Percentiles rank a stretch among this genome's conserved stretches.
Conservation (phyloP, 2,329 filamentous ascomycete species). For the Shiraia bambusicola region DNA sequence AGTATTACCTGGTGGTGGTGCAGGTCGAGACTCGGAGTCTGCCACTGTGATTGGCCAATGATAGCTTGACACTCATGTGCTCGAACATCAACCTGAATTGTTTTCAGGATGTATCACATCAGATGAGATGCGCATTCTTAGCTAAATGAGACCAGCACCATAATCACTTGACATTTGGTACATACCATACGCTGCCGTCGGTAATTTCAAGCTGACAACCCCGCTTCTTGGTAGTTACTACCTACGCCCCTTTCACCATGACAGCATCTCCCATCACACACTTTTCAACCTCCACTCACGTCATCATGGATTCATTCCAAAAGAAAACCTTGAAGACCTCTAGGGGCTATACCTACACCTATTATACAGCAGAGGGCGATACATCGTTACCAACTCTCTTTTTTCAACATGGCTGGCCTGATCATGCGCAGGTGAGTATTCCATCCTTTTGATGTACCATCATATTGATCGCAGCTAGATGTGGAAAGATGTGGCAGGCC, state of each 20-base stretch:
- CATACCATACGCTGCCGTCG: too few species aligned
- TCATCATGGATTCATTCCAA: slow-evolving; percentile 28
- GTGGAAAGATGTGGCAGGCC: slow-evolving; percentile 45
- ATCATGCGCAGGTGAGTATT: slow-evolving; percentile 47
- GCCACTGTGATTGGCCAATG: too few species aligned
- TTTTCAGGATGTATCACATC: too few species aligned
- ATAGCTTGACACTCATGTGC: too few species aligned
- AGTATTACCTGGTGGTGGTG: background rate
- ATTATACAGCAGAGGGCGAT: slow-evolving; percentile 25
- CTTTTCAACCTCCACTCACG: background rate
- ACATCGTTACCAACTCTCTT: slow-evolving; percentile 26
- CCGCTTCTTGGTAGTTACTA: background rate
- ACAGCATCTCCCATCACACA: background rate
- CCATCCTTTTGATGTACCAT: too few species aligned
- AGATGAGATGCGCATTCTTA: too few species aligned
- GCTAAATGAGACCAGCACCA: too few species aligned
- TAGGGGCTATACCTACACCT: slow-evolving; percentile 31
- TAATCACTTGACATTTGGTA: too few species aligned
- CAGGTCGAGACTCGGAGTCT: too few species aligned
- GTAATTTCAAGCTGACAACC: background rate
- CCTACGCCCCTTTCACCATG: background rate
- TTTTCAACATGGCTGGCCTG: slow-evolving; percentile 55
- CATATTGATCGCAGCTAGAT: too few species aligned
- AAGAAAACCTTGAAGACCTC: slow-evolving; percentile 32
- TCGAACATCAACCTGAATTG: too few species aligned